Evolutionary conservation across 768 basidiomycete species (phyloP).

Genomic region (Phylloporus sp.): DNA sequence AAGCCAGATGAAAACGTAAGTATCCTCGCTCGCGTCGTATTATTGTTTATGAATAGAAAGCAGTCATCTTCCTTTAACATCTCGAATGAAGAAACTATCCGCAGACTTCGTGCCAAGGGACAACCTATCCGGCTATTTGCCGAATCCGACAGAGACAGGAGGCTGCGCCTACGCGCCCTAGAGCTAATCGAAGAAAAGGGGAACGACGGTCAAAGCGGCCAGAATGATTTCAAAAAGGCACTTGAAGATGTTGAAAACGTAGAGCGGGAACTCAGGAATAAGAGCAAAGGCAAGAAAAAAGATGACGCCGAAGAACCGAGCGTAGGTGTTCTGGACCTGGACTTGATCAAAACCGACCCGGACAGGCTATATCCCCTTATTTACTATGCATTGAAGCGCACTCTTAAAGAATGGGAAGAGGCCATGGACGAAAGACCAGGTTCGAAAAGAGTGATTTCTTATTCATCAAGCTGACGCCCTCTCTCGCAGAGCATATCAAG

Average conservation of each 20-base stretch:
- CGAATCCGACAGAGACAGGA: conserved; percentile 90
- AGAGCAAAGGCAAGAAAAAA: conserved; percentile 56
- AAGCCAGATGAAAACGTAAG: conserved; percentile 42
- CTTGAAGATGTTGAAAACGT: conserved; percentile 83
- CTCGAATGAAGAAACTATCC: conserved; percentile 87
- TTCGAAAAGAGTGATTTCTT: conserved; percentile 27
- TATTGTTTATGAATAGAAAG: conserved; percentile 40
- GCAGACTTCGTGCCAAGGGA: conserved; percentile 83
- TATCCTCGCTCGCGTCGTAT: conserved; percentile 5
- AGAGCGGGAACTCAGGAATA: conserved; percentile 60
- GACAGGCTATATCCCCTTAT: conserved; percentile 96
- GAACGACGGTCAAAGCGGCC: conserved; percentile 71
- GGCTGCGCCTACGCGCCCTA: conserved; percentile 83
- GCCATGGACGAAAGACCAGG: conserved; percentile 93
- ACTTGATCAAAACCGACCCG: conserved; percentile 81
- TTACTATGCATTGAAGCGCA: conserved; percentile 90
- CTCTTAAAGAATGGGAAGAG: conserved; percentile 94
- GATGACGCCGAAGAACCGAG: conserved; percentile 46
- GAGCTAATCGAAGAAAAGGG: conserved; percentile 94
- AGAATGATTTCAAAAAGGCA: conserved; percentile 92
- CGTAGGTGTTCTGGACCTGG: conserved; percentile 68
- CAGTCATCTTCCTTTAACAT: conserved; percentile 67
- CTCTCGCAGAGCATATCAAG: conserved; percentile 66
- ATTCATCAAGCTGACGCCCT: conserved; percentile 2
- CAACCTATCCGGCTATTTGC: conserved; percentile 95